Percentiles rank a stretch among this genome's conserved stretches.
These are phyloP conservation scores for Cordyceps javanica DNA, from an alignment of 2,329 filamentous ascomycete species.

Conservation along the genomic window DNA sequence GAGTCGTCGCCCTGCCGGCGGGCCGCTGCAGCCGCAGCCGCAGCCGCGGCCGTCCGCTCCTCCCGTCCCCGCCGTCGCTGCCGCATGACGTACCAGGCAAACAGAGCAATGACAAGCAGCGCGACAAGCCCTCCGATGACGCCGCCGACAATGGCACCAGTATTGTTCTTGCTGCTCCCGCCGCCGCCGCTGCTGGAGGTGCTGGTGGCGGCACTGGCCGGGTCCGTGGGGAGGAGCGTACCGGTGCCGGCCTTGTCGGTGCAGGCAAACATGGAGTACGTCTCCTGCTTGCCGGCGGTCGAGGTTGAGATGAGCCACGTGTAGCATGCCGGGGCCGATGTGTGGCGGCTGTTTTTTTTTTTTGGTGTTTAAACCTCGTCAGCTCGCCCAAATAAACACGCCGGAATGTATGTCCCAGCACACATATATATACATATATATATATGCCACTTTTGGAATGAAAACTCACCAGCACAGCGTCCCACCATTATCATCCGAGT, in stretches of 20 bases:
- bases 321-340: constrained; percentile 4
- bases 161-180: background rate
- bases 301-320: constrained; percentile 5
- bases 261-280: constrained; percentile 6
- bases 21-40: no score
- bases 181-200: background rate
- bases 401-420: background rate
- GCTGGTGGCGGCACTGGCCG: background rate
- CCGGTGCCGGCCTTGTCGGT: constrained; percentile 5
- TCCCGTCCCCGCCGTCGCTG: background rate
- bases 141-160: background rate
- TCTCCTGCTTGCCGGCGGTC: background rate
- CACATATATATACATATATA: no score
- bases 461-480: constrained; percentile 6
- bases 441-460: no score
- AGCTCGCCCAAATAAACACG: background rate
- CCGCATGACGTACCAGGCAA: background rate
- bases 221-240: constrained; percentile 1
- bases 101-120: background rate
- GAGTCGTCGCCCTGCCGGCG: no score
- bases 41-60: no score
- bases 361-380: no score
- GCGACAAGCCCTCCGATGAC: background rate
- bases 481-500: background rate
- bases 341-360: background rate